These are phyloP conservation scores for Fusarium napiforme DNA, from an alignment of 2,329 filamentous ascomycete genomes.

Conservation along the genomic window DNA sequence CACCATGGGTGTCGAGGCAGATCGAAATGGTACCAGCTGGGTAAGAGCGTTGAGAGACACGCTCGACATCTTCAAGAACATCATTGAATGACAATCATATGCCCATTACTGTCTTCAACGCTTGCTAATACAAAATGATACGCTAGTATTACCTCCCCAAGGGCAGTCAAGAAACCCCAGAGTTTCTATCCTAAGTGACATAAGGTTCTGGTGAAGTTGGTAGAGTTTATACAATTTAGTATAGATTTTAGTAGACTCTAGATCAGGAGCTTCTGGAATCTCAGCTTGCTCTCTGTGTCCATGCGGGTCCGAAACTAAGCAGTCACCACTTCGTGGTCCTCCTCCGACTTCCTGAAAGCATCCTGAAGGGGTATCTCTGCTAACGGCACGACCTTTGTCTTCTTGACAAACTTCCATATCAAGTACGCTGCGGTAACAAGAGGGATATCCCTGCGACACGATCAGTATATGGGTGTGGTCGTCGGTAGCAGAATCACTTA, in stretches of 20 bases:
- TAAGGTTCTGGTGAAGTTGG: not conserved
- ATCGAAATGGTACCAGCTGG: not conserved
- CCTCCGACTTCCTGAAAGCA: constrained; percentile 53
- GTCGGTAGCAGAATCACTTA: constrained; percentile 50
- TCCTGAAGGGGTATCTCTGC: constrained; percentile 62
- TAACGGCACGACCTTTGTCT: constrained; percentile 65
- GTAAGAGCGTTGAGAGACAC: not conserved
- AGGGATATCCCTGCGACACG: constrained; percentile 63
- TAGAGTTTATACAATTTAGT: not conserved
- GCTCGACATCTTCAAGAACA: not conserved
- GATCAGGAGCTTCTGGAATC: not conserved
- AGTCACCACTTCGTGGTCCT: constrained; percentile 7
- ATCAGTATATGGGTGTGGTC: constrained; percentile 17
- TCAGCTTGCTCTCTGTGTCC: not conserved
- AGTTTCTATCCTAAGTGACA: not conserved
- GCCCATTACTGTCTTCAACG: not conserved
- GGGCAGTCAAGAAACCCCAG: not conserved
- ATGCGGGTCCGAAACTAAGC: not conserved
- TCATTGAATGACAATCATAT: too few species aligned
- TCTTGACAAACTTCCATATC: constrained; percentile 74
- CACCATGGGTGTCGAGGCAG: not conserved
- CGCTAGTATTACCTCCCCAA: not conserved
- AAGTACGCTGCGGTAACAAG: constrained; percentile 66
- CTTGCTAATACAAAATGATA: not conserved
- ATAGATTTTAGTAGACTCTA: not conserved